Conservation (phyloP, 208 protist genomes). For the Leishmania mexicana region DNA sequence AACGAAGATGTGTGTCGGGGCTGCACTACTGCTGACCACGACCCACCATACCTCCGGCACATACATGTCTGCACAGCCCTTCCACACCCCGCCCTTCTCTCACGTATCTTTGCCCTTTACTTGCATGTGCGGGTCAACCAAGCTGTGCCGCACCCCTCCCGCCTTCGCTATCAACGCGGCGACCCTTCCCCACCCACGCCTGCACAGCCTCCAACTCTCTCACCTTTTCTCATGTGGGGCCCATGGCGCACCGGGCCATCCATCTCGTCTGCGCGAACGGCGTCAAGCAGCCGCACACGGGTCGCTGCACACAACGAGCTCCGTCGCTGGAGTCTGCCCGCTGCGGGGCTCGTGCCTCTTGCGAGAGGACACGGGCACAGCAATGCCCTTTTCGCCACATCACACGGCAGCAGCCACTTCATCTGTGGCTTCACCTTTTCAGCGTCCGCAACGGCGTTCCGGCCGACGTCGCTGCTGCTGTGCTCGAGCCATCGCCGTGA, state of each 20-base stretch:
- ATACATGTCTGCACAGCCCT: not conserved
- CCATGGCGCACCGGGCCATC: conserved; percentile 1
- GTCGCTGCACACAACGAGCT: not conserved
- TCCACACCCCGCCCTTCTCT: not conserved
- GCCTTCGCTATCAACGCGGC: not conserved
- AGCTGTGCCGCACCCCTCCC: not conserved
- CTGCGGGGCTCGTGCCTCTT: not conserved
- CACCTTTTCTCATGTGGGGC: conserved; percentile 5
- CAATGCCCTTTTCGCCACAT: not conserved
- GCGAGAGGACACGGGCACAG: not conserved
- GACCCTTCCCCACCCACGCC: not conserved
- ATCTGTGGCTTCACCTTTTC: not conserved
- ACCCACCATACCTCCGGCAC: too few species aligned
- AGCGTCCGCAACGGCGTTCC: not conserved
- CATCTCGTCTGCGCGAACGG: not conserved
- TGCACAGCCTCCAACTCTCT: conserved; percentile 2
- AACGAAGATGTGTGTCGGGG: too few species aligned
- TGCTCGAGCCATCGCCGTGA: not conserved
- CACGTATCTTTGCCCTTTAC: not conserved
- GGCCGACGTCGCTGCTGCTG: conserved; percentile 1
- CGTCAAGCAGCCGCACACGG: not conserved
- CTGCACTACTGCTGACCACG: too few species aligned
- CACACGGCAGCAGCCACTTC: not conserved
- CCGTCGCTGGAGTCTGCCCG: not conserved
- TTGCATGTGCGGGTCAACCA: not conserved